These are phyloP conservation scores for Axilococcus clingmanii DNA, from an alignment of 139 green algal genomes.

Conservation along the genomic window DNA sequence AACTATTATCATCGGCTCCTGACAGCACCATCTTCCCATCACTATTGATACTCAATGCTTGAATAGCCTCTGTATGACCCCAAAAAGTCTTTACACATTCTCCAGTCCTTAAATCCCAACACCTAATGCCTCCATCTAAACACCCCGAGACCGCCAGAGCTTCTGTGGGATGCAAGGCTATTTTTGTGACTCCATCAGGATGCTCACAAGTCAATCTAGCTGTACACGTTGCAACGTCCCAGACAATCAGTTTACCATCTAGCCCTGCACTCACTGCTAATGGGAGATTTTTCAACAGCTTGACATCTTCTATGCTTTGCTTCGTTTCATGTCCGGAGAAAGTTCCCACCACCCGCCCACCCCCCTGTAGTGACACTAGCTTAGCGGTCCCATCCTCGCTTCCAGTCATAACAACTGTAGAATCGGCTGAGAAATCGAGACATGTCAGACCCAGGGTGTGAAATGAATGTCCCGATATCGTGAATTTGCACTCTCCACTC, in stretches of 20 bases:
- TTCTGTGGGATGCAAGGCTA: slow-evolving; percentile 46
- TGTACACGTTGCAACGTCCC: slow-evolving; percentile 44
- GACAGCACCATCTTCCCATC: slow-evolving; percentile 57
- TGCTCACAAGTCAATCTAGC: slow-evolving; percentile 48
- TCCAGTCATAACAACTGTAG: slow-evolving; percentile 40
- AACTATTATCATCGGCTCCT: slow-evolving; percentile 59
- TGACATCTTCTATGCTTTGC: slow-evolving; percentile 53
- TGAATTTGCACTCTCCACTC: slow-evolving; percentile 55
- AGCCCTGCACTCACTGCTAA: slow-evolving; percentile 52
- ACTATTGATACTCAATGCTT: slow-evolving; percentile 51
- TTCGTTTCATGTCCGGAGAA: slow-evolving; percentile 57
- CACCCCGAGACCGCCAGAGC: slow-evolving; percentile 65
- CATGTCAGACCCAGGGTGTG: slow-evolving; percentile 55
- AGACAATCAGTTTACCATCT: slow-evolving; percentile 65
- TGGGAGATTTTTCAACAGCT: slow-evolving; percentile 38
- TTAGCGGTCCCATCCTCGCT: slow-evolving; percentile 49
- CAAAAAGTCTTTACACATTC: slow-evolving; percentile 29
- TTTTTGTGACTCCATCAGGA: slow-evolving; percentile 46
- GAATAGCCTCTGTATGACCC: slow-evolving; percentile 54
- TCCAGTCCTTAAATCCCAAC: slow-evolving; percentile 68
- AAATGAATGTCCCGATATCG: slow-evolving; percentile 31
- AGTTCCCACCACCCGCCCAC: slow-evolving; percentile 9
- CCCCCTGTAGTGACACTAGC: slow-evolving; percentile 46
- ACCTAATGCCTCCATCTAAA: slow-evolving; percentile 63
- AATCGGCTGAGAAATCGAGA: slow-evolving; percentile 47